Conservation (phyloP, 2,329 filamentous ascomycete genomes). For the Colletotrichum destructivum region DNA sequence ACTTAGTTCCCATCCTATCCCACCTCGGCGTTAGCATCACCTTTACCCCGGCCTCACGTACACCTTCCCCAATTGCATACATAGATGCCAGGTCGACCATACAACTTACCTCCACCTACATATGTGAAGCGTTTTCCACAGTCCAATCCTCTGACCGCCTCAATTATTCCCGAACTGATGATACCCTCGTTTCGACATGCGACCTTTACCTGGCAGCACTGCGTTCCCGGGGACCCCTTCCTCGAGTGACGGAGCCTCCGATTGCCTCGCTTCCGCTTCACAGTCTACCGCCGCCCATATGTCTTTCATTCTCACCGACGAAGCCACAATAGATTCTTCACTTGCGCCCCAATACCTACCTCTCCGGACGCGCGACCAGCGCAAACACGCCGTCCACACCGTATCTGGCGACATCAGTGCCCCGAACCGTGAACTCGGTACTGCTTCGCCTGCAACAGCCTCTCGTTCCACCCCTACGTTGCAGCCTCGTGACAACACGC, state of each 20-base stretch:
- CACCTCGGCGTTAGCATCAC: not conserved
- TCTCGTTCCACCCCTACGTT: slow-evolving; percentile 46
- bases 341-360: slow-evolving; percentile 48
- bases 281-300: slow-evolving; percentile 59
- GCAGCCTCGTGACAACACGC: slow-evolving; percentile 17
- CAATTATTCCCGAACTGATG: slow-evolving; percentile 23
- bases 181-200: slow-evolving; percentile 53
- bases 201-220: slow-evolving; percentile 63
- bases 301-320: slow-evolving; percentile 68
- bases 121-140: not conserved
- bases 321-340: slow-evolving; percentile 62
- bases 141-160: not conserved
- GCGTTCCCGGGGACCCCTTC: slow-evolving; percentile 49
- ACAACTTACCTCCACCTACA: not conserved
- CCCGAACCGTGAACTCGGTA: slow-evolving; percentile 23
- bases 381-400: slow-evolving; percentile 47
- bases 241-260: slow-evolving; percentile 27
- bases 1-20: not conserved
- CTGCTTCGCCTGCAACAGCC: slow-evolving; percentile 4
- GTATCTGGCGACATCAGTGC: slow-evolving; percentile 7
- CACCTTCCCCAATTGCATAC: slow-evolving; percentile 1
- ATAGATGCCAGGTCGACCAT: not conserved
- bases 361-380: slow-evolving; percentile 50
- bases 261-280: slow-evolving; percentile 25
- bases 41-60: slow-evolving; percentile 7